Base-by-base conservation (phyloP, 1,139 yeast genomes). In the Kodamaea plutei region DNA sequence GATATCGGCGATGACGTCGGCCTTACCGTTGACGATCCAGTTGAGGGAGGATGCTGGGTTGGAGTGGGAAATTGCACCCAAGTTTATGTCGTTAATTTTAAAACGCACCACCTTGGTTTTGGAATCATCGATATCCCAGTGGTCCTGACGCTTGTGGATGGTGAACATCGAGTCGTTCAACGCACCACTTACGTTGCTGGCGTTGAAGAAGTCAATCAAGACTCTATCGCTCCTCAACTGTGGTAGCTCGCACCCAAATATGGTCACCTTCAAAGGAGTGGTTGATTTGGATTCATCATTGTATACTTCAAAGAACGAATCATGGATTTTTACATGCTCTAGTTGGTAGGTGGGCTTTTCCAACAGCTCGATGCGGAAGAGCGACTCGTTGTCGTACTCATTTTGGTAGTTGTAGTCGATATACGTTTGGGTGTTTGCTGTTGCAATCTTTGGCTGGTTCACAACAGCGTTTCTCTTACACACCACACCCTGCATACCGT, bases 141-240 rank as follows among this genome's bases (percentile, higher is more conserved):
- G 50, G 17, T 50, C 50, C 41, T 64, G 73, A 35, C 64, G 63
- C 37, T 80, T 80, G 45, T 82, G 91, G 14, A 83, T 69, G 2
- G 87, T 80, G 56, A 82, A 82, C 60, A 83, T 64, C 0, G 91
- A 76, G 36, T 81, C 81, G 46, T 82, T 81, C 9, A 82, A 65
- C 1, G 88, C 75, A 1, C 93, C 93, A 11, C 82, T 76, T 17
- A 80, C 79, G 33, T 79, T 76, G 36, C 69, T 69, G 10, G 88
- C 84, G 49, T 78, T 78, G 57, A 83, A 72, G 35, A 82, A 69
- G 52, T 82, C 91, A 35, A 79, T 58, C 31, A 79, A 58, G 23
- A 79, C 47, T 58, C 82, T 69, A 34, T 72, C 67, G 11, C 79
- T 71, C 27, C 85, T 63, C 23, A 83, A 51, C 39, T 66, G 71